Evolutionary conservation across 805 yeast species (phyloP).

Genomic region (Metschnikowia borealis): DNA sequence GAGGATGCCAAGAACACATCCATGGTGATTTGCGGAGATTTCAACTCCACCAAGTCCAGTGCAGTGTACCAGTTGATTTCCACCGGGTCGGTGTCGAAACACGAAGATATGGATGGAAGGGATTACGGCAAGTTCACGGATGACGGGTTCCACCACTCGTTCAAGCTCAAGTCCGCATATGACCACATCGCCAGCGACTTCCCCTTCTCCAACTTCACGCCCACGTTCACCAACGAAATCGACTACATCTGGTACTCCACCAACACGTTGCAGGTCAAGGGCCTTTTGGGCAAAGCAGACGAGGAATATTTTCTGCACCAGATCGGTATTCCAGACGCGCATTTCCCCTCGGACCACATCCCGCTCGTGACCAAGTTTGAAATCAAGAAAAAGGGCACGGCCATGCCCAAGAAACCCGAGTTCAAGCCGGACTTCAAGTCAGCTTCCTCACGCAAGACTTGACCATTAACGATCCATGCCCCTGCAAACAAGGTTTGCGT

Average conservation of each 20-base stretch:
- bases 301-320: slow-evolving; percentile 67
- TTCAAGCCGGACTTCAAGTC: slow-evolving; percentile 44
- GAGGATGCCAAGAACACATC: slow-evolving; percentile 62
- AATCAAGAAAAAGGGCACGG: slow-evolving; percentile 47
- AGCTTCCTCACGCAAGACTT: slow-evolving; percentile 41
- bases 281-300: slow-evolving; percentile 82
- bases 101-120: slow-evolving; percentile 76
- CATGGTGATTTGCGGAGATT: slow-evolving; percentile 90
- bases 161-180: slow-evolving; percentile 82
- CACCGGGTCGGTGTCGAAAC: slow-evolving; percentile 74
- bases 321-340: slow-evolving; percentile 91
- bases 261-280: slow-evolving; percentile 72
- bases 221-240: slow-evolving; percentile 86
- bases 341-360: slow-evolving; percentile 92
- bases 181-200: slow-evolving; percentile 72
- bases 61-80: slow-evolving; percentile 91
- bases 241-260: slow-evolving; percentile 97
- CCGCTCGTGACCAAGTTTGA: slow-evolving; percentile 80
- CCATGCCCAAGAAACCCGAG: slow-evolving; percentile 32
- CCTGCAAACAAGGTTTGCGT: slow-evolving; percentile 9
- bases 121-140: slow-evolving; percentile 90
- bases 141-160: slow-evolving; percentile 78
- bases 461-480: slow-evolving; percentile 8
- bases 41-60: slow-evolving; percentile 79
- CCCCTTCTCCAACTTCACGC: slow-evolving; percentile 92